Evolutionary conservation across 192 early-diverging fungal species (phyloP).

Genomic region (Phycomyces nitens): DNA sequence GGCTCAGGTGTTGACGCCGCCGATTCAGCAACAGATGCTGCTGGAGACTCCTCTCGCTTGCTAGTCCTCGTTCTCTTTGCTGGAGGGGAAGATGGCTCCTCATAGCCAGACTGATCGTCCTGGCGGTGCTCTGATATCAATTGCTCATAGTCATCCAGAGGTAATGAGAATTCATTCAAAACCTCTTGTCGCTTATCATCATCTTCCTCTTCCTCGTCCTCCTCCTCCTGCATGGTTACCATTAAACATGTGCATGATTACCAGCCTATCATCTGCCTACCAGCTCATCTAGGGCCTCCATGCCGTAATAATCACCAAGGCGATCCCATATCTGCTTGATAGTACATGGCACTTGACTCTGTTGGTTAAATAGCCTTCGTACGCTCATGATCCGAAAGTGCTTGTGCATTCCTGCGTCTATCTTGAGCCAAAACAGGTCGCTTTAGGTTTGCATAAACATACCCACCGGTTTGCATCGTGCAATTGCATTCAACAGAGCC

Average conservation of each 20-base stretch:
- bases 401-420: constrained; percentile 46
- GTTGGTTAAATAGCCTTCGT: constrained; percentile 45
- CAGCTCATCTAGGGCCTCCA: constrained; percentile 46
- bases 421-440: not conserved
- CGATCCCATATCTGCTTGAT: constrained; percentile 47
- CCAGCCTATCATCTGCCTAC: constrained; percentile 9
- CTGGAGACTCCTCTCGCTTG: constrained; percentile 44
- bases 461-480: constrained; percentile 51
- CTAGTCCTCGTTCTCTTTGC: constrained; percentile 33
- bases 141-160: constrained; percentile 44
- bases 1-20: constrained; percentile 49
- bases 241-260: constrained; percentile 10
- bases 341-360: constrained; percentile 35
- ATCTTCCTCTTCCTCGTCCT: constrained; percentile 34
- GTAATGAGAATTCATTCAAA: constrained; percentile 45
- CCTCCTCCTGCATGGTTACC: constrained; percentile 33
- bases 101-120: constrained; percentile 33
- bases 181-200: constrained; percentile 33
- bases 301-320: constrained; percentile 41
- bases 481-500: constrained; percentile 44
- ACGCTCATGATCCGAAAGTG: constrained; percentile 55
- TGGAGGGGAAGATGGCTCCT: constrained; percentile 32
- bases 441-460: constrained; percentile 7
- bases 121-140: constrained; percentile 41
- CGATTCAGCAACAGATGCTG: constrained; percentile 41